Evolutionary conservation across 495 filamentous ascomycete genomes (phyloP).

Genomic region (Pyronema omphalodes): DNA sequence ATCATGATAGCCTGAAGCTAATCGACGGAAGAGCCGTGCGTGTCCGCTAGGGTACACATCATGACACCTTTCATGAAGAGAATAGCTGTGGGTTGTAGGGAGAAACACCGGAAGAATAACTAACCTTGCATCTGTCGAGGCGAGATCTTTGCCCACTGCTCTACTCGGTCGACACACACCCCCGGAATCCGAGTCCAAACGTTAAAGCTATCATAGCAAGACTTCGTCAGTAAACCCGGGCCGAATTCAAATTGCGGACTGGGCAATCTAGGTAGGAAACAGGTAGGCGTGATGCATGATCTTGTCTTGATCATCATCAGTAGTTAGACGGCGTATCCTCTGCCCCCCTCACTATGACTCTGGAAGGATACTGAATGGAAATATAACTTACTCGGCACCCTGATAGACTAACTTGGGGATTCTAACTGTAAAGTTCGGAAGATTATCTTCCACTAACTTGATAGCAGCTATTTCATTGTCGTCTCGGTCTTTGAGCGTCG

Average conservation of each 20-base stretch:
- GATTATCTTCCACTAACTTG: not conserved
- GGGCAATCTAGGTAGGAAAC: no score
- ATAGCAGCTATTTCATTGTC: constrained; percentile 7
- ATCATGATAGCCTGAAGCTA: no score
- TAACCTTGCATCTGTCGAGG: not conserved
- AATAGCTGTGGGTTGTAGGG: not conserved
- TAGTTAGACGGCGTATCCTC: no score
- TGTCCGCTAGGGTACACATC: no score
- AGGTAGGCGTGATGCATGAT: no score
- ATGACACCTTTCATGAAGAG: not conserved
- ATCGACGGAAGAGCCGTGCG: no score
- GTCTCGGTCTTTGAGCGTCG: constrained; percentile 2
- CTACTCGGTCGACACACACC: not conserved
- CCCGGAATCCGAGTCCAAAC: constrained; percentile 4
- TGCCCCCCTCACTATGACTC: no score
- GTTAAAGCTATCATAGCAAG: constrained; percentile 1
- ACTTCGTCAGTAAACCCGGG: no score
- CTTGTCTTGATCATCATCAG: no score
- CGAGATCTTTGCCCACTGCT: constrained; percentile 1
- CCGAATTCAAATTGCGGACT: no score
- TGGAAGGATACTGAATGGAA: not conserved
- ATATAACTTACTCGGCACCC: constrained; percentile 1
- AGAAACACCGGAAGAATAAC: not conserved
- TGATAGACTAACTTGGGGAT: constrained; percentile 2
- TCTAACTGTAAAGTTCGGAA: not conserved